A percentile compares a stretch with the other conserved stretches of the same genome.
phyloP scores from a whole-genome alignment of 176 grass and related monocot genomes.

The Themeda triandra region DNA sequence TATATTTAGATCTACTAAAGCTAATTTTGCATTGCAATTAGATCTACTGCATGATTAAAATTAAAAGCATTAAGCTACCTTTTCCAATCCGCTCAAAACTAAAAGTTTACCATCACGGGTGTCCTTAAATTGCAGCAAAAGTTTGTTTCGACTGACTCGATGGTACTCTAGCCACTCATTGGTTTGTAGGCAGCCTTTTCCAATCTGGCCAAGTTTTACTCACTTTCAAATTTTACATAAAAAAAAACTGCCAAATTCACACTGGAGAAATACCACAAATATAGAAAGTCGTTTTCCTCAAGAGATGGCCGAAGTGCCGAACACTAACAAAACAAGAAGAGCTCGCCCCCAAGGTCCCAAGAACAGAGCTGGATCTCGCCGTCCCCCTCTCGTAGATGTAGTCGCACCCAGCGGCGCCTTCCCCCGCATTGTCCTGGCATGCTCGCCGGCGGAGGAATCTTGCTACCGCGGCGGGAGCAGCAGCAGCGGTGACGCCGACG shows the following conservation, averaged over 20 bases:
- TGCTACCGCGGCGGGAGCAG: neutral
- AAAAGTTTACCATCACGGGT: neutral
- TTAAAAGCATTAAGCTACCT: neutral
- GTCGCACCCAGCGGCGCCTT: neutral
- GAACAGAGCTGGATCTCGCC: slow-evolving; percentile 49
- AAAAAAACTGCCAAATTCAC: neutral
- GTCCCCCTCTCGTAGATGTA: neutral
- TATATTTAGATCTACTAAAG: too few species aligned
- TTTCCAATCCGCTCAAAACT: neutral
- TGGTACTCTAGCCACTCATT: neutral
- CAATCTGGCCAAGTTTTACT: neutral
- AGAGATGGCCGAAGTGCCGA: neutral
- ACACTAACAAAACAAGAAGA: neutral
- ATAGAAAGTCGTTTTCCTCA: too few species aligned
- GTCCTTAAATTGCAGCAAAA: neutral
- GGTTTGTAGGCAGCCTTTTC: neutral
- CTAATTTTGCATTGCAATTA: neutral
- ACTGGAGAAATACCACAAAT: neutral
- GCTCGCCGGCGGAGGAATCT: slow-evolving; percentile 27
- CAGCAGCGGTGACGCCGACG: neutral
- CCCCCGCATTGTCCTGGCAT: slow-evolving; percentile 25
- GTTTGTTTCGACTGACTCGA: neutral
- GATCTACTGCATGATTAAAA: neutral
- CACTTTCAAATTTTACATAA: neutral
- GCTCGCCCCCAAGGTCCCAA: slow-evolving; percentile 21